Conservation (phyloP, 495 filamentous ascomycete genomes). For the Podospora appendiculata region DNA sequence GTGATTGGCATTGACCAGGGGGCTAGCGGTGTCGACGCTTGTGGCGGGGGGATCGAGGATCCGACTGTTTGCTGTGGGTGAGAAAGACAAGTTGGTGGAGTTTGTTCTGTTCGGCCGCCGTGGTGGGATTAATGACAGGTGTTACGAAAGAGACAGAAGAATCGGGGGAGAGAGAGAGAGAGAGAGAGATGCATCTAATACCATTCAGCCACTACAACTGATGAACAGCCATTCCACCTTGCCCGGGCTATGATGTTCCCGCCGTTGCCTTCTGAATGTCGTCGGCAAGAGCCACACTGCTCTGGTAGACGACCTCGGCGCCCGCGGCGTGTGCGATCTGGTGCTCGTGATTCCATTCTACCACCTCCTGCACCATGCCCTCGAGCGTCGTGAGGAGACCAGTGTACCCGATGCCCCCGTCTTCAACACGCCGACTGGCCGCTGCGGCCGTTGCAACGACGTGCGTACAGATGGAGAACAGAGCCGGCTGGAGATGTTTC, state of each 20-base stretch:
- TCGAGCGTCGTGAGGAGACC: constrained; percentile 45
- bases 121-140: too few species aligned
- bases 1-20: constrained; percentile 1
- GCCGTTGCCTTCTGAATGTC: constrained; percentile 18
- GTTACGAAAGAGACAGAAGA: too few species aligned
- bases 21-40: not conserved
- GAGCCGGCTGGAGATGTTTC: constrained; percentile 43
- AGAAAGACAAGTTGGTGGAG: not conserved
- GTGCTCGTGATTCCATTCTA: constrained; percentile 45
- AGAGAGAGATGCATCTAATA: too few species aligned
- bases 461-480: constrained; percentile 47
- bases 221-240: too few species aligned
- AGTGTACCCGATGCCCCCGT: constrained; percentile 45
- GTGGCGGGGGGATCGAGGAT: constrained; percentile 11
- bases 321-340: not conserved
- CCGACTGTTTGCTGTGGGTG: constrained; percentile 22
- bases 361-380: constrained; percentile 45
- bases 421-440: constrained; percentile 29
- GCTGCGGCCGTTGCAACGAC: constrained; percentile 40
- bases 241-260: too few species aligned
- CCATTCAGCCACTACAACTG: too few species aligned
- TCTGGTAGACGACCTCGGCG: constrained; percentile 23
- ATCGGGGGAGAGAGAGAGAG: too few species aligned
- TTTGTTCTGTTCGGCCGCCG: too few species aligned
- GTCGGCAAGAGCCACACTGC: constrained; percentile 31